Percentiles rank a stretch among this genome's conserved stretches.
Conservation (phyloP, 495 filamentous ascomycete genomes). For the Podospora pseudocomata region DNA sequence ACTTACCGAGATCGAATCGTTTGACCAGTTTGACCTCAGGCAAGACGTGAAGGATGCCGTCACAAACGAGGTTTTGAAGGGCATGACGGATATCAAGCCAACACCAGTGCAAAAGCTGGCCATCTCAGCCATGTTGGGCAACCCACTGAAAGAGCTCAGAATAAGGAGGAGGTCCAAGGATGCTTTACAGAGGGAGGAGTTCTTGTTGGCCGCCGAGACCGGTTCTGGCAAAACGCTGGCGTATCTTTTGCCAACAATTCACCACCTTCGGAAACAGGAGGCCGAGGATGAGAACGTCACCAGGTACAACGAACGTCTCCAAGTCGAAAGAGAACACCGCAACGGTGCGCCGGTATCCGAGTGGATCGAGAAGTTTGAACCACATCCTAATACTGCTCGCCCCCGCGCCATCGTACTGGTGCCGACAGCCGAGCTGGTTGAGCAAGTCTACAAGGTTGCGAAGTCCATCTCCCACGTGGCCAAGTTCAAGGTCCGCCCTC, state of each 20-base stretch:
- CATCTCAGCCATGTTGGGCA: slow-evolving; percentile 69
- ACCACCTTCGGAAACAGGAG: slow-evolving; percentile 80
- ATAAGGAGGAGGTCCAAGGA: slow-evolving; percentile 6
- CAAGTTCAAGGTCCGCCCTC: slow-evolving; percentile 74
- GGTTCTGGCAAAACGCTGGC: slow-evolving; percentile 95
- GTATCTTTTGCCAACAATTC: slow-evolving; percentile 76
- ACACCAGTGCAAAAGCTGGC: slow-evolving; percentile 86
- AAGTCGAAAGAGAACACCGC: slow-evolving; percentile 45
- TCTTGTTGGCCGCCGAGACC: slow-evolving; percentile 90
- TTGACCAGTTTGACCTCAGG: slow-evolving; percentile 73
- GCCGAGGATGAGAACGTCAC: slow-evolving; percentile 54
- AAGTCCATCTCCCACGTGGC: slow-evolving; percentile 77
- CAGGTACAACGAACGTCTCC: slow-evolving; percentile 47
- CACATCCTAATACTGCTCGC: slow-evolving; percentile 66
- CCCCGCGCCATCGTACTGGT: slow-evolving; percentile 83
- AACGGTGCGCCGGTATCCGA: slow-evolving; percentile 46
- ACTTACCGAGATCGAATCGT: slow-evolving; percentile 67
- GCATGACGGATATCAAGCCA: slow-evolving; percentile 65
- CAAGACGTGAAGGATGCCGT: slow-evolving; percentile 72
- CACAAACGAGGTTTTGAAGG: slow-evolving; percentile 63
- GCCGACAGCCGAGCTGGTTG: slow-evolving; percentile 92
- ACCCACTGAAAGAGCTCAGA: slow-evolving; percentile 17
- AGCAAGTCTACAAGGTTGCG: slow-evolving; percentile 72
- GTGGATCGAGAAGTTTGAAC: slow-evolving; percentile 51
- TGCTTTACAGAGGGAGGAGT: slow-evolving; percentile 57